Evolutionary conservation across 176 grass and related monocot genomes (phyloP).

Genomic region (Paspalum vaginatum): DNA sequence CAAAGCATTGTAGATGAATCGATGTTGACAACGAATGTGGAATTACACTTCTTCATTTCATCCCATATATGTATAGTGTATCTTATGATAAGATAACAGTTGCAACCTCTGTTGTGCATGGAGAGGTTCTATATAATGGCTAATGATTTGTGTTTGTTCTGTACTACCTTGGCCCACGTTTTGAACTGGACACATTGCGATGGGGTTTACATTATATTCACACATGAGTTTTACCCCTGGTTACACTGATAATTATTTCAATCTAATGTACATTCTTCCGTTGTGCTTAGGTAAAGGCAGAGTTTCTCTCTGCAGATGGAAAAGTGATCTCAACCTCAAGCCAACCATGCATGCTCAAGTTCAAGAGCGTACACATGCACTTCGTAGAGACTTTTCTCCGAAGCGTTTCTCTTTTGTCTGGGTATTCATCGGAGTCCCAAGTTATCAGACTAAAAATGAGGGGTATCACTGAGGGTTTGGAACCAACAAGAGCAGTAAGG

Average conservation of each 20-base stretch:
- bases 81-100: not conserved
- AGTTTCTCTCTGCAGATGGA: slow-evolving; percentile 64
- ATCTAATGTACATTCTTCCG: slow-evolving; percentile 3
- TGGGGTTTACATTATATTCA: not conserved
- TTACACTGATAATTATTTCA: not conserved
- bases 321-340: slow-evolving; percentile 57
- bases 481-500: slow-evolving; percentile 64
- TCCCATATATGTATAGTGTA: not conserved
- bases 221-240: not conserved
- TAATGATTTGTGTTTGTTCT: not conserved
- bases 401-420: slow-evolving; percentile 65
- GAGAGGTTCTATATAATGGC: not conserved
- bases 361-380: slow-evolving; percentile 91
- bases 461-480: slow-evolving; percentile 55
- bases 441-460: slow-evolving; percentile 74
- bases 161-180: not conserved
- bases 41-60: not conserved
- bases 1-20: not conserved
- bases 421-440: slow-evolving; percentile 84
- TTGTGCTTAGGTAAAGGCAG: slow-evolving; percentile 68
- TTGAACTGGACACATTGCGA: not conserved
- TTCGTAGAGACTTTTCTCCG: slow-evolving; percentile 82
- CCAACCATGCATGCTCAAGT: slow-evolving; percentile 88
- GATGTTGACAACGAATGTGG: not conserved
- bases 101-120: not conserved